Evolutionary conservation across 768 basidiomycete species (phyloP).

Genomic region (Mycena epipterygia): DNA sequence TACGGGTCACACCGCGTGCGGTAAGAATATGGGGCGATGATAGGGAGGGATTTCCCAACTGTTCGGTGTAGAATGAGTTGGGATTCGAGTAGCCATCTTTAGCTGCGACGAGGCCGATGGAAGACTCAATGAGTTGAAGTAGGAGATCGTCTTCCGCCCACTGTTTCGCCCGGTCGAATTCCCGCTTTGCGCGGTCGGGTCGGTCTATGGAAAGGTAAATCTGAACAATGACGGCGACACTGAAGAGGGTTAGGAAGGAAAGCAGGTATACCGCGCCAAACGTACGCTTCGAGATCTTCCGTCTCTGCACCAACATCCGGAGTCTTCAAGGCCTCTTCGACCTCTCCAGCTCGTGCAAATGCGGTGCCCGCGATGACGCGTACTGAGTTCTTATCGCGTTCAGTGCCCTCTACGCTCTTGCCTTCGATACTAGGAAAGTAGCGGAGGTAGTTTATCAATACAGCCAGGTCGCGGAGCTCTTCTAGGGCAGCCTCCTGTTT

Average conservation of each 20-base stretch:
- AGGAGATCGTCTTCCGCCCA: conserved; percentile 93
- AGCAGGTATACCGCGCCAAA: conserved; percentile 34
- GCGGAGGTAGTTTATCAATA: too few species aligned
- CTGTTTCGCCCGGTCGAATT: conserved; percentile 85
- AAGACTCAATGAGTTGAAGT: conserved; percentile 90
- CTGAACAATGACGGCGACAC: conserved; percentile 86
- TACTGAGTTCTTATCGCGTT: conserved; percentile 80
- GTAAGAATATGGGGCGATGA: conserved; percentile 82
- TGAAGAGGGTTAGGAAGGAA: conserved; percentile 47
- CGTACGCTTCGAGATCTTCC: conserved; percentile 91
- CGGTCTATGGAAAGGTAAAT: conserved; percentile 93
- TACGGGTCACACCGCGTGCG: conserved; percentile 83
- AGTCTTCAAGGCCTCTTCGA: conserved; percentile 94
- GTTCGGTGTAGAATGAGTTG: conserved; percentile 83
- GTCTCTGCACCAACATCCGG: conserved; percentile 81
- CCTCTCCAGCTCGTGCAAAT: conserved; percentile 85
- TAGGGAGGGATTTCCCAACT: conserved; percentile 84
- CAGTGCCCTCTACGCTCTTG: conserved; percentile 76
- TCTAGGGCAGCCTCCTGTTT: conserved; percentile 77
- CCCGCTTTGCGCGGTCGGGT: conserved; percentile 87
- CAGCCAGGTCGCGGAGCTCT: conserved; percentile 85
- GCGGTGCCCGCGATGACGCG: conserved; percentile 89
- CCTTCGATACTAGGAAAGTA: conserved; percentile 90
- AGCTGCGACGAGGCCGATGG: conserved; percentile 80
- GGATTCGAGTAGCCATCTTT: conserved; percentile 74